Percentiles rank a stretch among this genome's conserved stretches.
phyloP scores from a whole-genome alignment of 805 yeast genomes.

The Yarrowia bubula region DNA sequence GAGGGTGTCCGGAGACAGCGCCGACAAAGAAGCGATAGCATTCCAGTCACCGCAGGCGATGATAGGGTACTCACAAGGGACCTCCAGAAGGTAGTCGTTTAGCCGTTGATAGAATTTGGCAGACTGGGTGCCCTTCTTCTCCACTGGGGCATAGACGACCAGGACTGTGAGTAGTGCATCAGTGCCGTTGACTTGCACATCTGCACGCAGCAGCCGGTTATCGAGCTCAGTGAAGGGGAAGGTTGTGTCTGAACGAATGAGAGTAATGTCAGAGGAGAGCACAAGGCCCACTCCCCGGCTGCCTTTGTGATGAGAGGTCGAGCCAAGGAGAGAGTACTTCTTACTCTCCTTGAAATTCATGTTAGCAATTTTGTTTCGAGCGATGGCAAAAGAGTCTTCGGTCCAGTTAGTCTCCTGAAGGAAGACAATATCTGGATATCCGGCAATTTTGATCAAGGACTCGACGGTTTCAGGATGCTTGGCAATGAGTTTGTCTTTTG shows the following conservation, averaged over 20 bases:
- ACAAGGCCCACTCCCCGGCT: too few species aligned
- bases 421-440: not conserved
- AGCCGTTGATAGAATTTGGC: not conserved
- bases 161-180: not conserved
- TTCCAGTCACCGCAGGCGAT: not conserved
- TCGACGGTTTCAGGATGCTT: too few species aligned
- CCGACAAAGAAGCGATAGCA: not conserved
- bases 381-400: too few species aligned
- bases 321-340: too few species aligned
- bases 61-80: not conserved
- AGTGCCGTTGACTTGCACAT: not conserved
- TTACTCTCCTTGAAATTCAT: too few species aligned
- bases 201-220: not conserved
- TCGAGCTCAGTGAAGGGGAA: not conserved
- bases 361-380: too few species aligned
- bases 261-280: too few species aligned
- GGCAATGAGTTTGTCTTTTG: too few species aligned
- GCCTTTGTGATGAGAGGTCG: too few species aligned
- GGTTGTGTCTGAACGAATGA: too few species aligned
- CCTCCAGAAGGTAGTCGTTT: not conserved
- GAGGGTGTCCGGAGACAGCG: too few species aligned
- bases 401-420: not conserved
- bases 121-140: not conserved
- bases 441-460: too few species aligned
- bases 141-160: not conserved